Conservation (phyloP, 148 eudicot species). For the Talinum fruticosum region DNA sequence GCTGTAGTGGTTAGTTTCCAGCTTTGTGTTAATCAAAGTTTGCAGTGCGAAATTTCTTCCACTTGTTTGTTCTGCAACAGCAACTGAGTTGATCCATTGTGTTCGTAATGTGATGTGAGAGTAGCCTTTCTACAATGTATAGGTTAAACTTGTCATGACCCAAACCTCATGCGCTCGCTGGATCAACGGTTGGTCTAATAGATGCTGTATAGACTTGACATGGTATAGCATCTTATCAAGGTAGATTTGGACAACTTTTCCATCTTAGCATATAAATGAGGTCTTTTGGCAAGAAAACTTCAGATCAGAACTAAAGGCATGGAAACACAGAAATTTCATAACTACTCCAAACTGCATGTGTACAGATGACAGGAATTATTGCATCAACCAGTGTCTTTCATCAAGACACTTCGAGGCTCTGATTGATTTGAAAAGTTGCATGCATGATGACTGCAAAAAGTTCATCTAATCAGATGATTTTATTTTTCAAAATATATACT, state of each 20-base stretch:
- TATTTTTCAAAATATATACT: not conserved
- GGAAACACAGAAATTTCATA: not conserved
- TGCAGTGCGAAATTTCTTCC: too few relatives aligned
- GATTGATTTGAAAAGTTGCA: not conserved
- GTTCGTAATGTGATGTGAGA: not conserved
- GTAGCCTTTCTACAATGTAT: not conserved
- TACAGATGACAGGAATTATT: too few relatives aligned
- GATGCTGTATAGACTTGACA: too few relatives aligned
- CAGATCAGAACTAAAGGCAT: not conserved
- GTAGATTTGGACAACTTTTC: not conserved
- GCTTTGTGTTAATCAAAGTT: not conserved
- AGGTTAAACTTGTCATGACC: not conserved
- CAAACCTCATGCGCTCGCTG: too few relatives aligned
- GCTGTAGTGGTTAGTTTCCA: not conserved
- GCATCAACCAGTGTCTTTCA: too few relatives aligned
- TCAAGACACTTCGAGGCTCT: not conserved
- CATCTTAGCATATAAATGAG: slow-evolving; percentile 3
- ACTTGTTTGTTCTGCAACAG: not conserved
- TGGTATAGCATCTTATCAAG: not conserved
- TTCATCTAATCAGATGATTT: too few relatives aligned
- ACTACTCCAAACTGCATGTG: not conserved
- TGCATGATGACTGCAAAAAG: not conserved
- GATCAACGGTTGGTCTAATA: too few relatives aligned
- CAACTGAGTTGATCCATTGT: not conserved
- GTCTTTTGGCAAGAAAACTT: not conserved